Conservation (phyloP, 768 basidiomycete genomes). For the Tulasnella sp. region DNA sequence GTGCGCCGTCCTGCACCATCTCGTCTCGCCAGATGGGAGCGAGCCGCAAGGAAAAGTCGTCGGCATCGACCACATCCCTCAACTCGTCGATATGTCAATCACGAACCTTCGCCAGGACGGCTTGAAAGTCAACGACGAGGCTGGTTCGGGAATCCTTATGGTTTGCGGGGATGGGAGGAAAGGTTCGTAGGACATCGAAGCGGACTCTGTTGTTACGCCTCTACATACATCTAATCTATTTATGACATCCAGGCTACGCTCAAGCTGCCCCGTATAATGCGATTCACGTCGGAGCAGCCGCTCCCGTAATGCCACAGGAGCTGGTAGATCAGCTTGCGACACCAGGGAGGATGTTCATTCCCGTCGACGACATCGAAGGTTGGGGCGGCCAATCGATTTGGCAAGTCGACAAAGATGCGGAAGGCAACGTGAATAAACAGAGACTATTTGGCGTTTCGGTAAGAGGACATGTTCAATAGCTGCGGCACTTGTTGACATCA, state of each 20-base stretch:
- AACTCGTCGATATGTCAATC: conserved; percentile 66
- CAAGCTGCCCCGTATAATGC: conserved; percentile 58
- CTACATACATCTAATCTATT: background rate
- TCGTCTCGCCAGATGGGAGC: conserved; percentile 45
- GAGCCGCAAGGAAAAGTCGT: conserved; percentile 57
- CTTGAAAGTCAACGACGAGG: conserved; percentile 37
- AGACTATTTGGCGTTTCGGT: conserved; percentile 80
- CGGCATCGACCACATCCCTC: conserved; percentile 87
- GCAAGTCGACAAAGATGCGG: conserved; percentile 71
- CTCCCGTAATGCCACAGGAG: conserved; percentile 62
- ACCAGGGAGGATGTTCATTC: conserved; percentile 87
- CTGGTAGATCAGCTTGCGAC: conserved; percentile 74
- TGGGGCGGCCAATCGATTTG: conserved; percentile 51
- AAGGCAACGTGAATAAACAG: conserved; percentile 61
- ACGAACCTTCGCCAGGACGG: conserved; percentile 67
- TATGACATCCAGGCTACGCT: conserved; percentile 40
- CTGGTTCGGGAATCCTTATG: conserved; percentile 50
- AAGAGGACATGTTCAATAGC: conserved; percentile 34
- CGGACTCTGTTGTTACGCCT: background rate
- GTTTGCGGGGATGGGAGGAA: conserved; percentile 74
- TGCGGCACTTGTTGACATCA: background rate
- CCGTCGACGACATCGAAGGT: conserved; percentile 57
- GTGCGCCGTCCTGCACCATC: conserved; percentile 71
- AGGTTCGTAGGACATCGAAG: conserved; percentile 41
- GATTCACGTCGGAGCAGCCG: conserved; percentile 94